Evolutionary conservation across 352 stramenopile species (phyloP).

Genomic region (Globisporangium yorkense): DNA sequence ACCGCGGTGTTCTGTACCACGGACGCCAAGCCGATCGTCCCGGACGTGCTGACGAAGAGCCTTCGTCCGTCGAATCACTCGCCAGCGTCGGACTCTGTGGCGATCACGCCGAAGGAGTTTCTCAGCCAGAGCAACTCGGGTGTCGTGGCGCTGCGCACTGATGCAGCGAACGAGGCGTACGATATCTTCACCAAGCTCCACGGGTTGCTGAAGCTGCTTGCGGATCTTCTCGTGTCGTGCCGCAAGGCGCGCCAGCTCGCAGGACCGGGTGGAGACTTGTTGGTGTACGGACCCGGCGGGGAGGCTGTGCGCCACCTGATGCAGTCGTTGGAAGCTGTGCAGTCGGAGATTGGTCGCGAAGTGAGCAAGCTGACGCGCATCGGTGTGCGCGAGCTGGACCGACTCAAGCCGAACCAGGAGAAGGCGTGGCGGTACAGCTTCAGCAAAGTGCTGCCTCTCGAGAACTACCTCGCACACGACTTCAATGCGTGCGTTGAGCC

Average conservation of each 20-base stretch:
- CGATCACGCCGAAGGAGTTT: slow-evolving; percentile 57
- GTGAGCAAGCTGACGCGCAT: slow-evolving; percentile 77
- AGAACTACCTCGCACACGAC: slow-evolving; percentile 81
- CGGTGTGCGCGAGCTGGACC: slow-evolving; percentile 76
- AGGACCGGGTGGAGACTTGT: slow-evolving; percentile 70
- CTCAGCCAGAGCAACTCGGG: slow-evolving; percentile 71
- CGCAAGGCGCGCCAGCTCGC: slow-evolving; percentile 77
- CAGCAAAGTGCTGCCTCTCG: slow-evolving; percentile 74
- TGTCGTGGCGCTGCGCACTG: slow-evolving; percentile 59
- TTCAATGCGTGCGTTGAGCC: slow-evolving; percentile 79
- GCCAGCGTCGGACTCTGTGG: slow-evolving; percentile 28
- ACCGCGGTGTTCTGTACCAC: slow-evolving; percentile 73
- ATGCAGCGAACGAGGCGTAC: slow-evolving; percentile 50
- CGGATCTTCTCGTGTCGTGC: slow-evolving; percentile 78
- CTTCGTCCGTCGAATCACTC: slow-evolving; percentile 17
- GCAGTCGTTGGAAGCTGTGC: slow-evolving; percentile 75
- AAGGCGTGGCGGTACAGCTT: slow-evolving; percentile 84
- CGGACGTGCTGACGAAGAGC: slow-evolving; percentile 43
- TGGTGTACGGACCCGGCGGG: slow-evolving; percentile 79
- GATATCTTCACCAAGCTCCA: slow-evolving; percentile 75
- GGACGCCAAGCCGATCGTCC: slow-evolving; percentile 58
- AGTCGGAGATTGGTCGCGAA: slow-evolving; percentile 68
- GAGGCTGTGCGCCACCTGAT: slow-evolving; percentile 79
- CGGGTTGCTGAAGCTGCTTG: slow-evolving; percentile 71
- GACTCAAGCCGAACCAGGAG: slow-evolving; percentile 82